These are phyloP conservation scores for Lentinula boryana DNA, from an alignment of 768 basidiomycete genomes.

Conservation along the genomic window DNA sequence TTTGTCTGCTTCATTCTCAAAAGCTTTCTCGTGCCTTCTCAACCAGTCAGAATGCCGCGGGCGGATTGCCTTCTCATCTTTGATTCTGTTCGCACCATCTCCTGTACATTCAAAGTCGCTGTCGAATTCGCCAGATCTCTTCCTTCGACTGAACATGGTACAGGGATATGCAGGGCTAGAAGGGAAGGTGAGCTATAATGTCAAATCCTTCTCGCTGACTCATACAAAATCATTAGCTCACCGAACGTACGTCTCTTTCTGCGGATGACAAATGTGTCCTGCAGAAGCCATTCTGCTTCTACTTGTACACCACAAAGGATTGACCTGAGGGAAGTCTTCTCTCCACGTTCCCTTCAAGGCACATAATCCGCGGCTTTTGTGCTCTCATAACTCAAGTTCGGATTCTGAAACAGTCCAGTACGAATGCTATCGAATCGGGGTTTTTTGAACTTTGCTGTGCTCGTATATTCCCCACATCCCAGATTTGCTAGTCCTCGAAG, in stretches of 20 bases:
- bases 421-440: conserved; percentile 4
- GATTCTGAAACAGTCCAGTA: not conserved
- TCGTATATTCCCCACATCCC: not conserved
- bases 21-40: not conserved
- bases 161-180: too few relatives aligned
- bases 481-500: not conserved
- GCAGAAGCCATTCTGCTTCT: not conserved
- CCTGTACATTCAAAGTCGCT: too few relatives aligned
- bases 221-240: not conserved
- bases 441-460: not conserved
- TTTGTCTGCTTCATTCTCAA: not conserved
- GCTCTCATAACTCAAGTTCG: not conserved
- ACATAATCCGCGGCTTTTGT: conserved; percentile 3
- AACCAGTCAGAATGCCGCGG: not conserved
- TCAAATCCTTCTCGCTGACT: not conserved
- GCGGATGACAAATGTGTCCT: not conserved
- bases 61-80: not conserved
- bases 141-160: not conserved
- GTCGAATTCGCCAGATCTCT: not conserved
- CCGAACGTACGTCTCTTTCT: conserved; percentile 1
- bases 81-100: not conserved
- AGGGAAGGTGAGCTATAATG: not conserved
- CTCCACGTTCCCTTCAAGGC: conserved; percentile 4
- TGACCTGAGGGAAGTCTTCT: not conserved
- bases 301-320: not conserved